phyloP scores from a whole-genome alignment of 768 basidiomycete species.

The Goffeauzyma gilvescens region DNA sequence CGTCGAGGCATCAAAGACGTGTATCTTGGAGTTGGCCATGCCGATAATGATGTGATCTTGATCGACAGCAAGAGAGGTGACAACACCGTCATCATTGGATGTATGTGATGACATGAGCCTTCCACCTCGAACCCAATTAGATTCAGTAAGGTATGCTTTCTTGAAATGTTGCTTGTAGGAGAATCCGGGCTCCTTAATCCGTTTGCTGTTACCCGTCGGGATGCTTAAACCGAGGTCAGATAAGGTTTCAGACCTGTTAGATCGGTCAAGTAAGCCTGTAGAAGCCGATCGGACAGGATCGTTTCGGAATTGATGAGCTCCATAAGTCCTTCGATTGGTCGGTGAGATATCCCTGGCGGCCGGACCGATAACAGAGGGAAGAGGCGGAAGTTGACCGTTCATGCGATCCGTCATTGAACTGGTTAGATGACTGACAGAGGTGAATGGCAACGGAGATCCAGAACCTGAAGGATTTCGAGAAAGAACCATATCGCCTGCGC shows the following conservation, averaged over 20 bases:
- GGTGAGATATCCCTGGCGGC: too few species aligned
- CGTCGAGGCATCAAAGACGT: slow-evolving; percentile 61
- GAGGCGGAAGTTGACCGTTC: slow-evolving; percentile 3
- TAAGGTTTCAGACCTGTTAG: too few species aligned
- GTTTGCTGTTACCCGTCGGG: too few species aligned
- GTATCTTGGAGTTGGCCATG: slow-evolving; percentile 64
- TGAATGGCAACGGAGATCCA: neutral
- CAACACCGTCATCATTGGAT: slow-evolving; percentile 44
- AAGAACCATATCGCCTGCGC: too few species aligned
- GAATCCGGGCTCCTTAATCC: slow-evolving; percentile 31
- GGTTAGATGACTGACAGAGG: neutral
- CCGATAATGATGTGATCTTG: slow-evolving; percentile 69
- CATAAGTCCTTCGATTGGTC: too few species aligned
- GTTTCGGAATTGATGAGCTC: too few species aligned
- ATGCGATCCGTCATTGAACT: slow-evolving; percentile 1
- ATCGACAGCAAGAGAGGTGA: slow-evolving; percentile 75
- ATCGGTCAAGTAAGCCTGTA: too few species aligned
- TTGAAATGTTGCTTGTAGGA: slow-evolving; percentile 58
- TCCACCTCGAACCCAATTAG: slow-evolving; percentile 63
- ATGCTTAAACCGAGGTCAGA: too few species aligned
- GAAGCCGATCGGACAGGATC: too few species aligned
- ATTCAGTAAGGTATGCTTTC: slow-evolving; percentile 51
- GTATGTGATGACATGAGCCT: slow-evolving; percentile 47
- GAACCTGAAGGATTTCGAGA: too few species aligned
- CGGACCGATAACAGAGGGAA: slow-evolving; percentile 1